These are phyloP conservation scores for Sporothrix schenckii DNA, from an alignment of 2,329 filamentous ascomycete species.

Conservation along the genomic window DNA sequence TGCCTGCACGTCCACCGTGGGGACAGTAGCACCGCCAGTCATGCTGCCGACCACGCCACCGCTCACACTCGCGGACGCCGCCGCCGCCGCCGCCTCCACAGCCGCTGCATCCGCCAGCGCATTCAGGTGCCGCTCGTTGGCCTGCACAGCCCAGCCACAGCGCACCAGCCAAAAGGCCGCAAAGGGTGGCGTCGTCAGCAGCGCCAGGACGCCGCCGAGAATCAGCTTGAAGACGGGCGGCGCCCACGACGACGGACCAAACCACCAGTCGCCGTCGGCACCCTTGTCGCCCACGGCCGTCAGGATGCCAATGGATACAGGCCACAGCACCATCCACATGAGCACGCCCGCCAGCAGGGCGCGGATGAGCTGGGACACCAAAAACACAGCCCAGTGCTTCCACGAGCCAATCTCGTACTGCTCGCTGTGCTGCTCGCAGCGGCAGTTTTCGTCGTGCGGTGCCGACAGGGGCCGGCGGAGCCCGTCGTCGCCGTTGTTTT, in stretches of 20 bases:
- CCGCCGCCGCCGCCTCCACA: not conserved
- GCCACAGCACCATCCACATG: slow-evolving; percentile 51
- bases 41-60: too few species aligned
- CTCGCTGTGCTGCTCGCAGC: slow-evolving; percentile 34
- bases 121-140: slow-evolving; percentile 36
- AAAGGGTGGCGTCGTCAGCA: slow-evolving; percentile 54
- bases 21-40: not conserved
- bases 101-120: not conserved
- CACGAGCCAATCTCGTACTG: slow-evolving; percentile 40
- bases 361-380: slow-evolving; percentile 45
- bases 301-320: slow-evolving; percentile 49
- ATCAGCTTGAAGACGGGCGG: slow-evolving; percentile 56
- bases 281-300: slow-evolving; percentile 44
- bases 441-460: slow-evolving; percentile 34
- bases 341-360: slow-evolving; percentile 45
- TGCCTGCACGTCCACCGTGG: not conserved
- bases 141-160: slow-evolving; percentile 49
- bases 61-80: too few species aligned
- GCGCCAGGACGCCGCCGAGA: slow-evolving; percentile 51
- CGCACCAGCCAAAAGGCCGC: slow-evolving; percentile 55
- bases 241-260: slow-evolving; percentile 46
- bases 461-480: slow-evolving; percentile 24
- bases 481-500: not conserved
- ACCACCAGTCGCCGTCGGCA: slow-evolving; percentile 50
- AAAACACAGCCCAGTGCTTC: slow-evolving; percentile 43